Conservation (phyloP, 345 rosid species). For the Camelina laxa region DNA sequence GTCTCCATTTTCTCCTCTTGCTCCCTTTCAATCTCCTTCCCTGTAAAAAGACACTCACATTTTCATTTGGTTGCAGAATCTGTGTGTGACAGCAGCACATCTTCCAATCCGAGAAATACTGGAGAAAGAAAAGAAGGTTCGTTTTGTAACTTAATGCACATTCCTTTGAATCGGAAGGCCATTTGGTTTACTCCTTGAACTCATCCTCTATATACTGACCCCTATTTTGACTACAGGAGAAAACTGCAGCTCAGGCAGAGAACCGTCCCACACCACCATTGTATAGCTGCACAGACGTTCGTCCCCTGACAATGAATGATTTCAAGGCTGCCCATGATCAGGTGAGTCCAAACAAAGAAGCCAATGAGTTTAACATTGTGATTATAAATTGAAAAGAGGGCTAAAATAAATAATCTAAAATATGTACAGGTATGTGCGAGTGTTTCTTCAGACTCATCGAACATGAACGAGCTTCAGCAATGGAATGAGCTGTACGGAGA, state of each 20-base stretch:
- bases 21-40: slow-evolving; percentile 20
- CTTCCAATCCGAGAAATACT: slow-evolving; percentile 93
- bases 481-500: slow-evolving; percentile 99
- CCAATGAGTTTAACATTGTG: not conserved
- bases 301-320: slow-evolving; percentile 80
- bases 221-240: slow-evolving; percentile 62
- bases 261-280: slow-evolving; percentile 67
- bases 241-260: slow-evolving; percentile 62
- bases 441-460: slow-evolving; percentile 90
- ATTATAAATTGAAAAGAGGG: not conserved
- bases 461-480: slow-evolving; percentile 91
- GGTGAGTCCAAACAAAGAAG: slow-evolving; percentile 46
- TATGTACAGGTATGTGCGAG: slow-evolving; percentile 88
- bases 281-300: slow-evolving; percentile 75
- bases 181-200: not conserved
- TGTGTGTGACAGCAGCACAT: slow-evolving; percentile 94
- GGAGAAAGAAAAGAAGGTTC: slow-evolving; percentile 94
- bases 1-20: slow-evolving; percentile 43
- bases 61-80: slow-evolving; percentile 64
- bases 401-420: not conserved
- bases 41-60: slow-evolving; percentile 5
- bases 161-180: not conserved
- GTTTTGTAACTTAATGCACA: slow-evolving; percentile 25
- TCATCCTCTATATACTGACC: not conserved
- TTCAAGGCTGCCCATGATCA: slow-evolving; percentile 91